Base-by-base conservation (phyloP, 352 stramenopile genomes). In the Bremia lactucae region DNA sequence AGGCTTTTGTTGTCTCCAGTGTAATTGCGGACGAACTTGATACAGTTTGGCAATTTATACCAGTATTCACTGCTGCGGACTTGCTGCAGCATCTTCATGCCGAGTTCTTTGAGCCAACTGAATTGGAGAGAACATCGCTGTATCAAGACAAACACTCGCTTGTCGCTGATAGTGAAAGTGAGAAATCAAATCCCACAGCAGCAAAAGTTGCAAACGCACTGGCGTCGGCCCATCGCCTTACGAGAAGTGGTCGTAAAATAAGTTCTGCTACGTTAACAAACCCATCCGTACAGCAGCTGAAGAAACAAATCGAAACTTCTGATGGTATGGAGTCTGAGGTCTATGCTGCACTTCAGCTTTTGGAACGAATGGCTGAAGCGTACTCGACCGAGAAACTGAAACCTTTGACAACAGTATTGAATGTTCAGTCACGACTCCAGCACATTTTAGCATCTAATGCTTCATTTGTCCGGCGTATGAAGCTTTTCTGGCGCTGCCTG, bases 1-100 rank as follows among this genome's bases (percentile, higher is more conserved):
- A 85, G 72, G 75, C 78, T n/a, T 93, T 93, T 51, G 76, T 91
- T 0, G 70, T 90, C 2, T 79, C 80, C 13, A 84, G 72, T 28
- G 80, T 93, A 21, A 83, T 90, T 29, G 78, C 80, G 11, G 59
- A 79, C 21, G 59, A 74, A 15, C 49, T 67, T 6, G 47, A 62
- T 6, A 89, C 67, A 2, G 81, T 93, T 49, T 80, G 67, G 63
- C 47, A 65, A 10, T 87, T 83, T 22, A 88, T 93, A 14, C 80
- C 80, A 0, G 73, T 88, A 4, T 93, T 93, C 49, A 76, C 61
- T 36, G 80, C 68, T 22, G 80, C 80, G 2, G 80, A 93, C 44
- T 48, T 88, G 8, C 53, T 93, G 14, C 80, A 93, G 52, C 73
- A 78, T 18, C 46, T 91, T 7, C 65, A 87, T 31, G 29, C 62